Evolutionary conservation across 1,284 basidiomycete genomes (phyloP).

Genomic region (Phylloboletellus chloephorus): DNA sequence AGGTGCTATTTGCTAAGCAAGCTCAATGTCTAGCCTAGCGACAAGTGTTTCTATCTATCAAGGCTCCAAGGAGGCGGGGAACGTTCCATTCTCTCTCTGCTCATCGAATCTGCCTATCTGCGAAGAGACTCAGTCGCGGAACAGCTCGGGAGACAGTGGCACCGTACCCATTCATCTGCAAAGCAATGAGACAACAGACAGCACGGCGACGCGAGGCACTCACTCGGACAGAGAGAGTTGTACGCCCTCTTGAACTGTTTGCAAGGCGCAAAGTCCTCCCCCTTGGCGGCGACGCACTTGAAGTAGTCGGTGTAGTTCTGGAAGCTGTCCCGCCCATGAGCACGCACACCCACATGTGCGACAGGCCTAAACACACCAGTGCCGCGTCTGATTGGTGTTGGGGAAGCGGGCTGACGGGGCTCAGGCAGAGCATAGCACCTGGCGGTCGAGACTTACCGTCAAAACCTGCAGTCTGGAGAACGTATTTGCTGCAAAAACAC

Average conservation of each 20-base stretch:
- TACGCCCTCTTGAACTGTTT: slow-evolving; percentile 98
- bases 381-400: slow-evolving; percentile 91
- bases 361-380: slow-evolving; percentile 59
- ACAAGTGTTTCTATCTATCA: slow-evolving; percentile 33
- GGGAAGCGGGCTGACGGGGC: slow-evolving; percentile 76
- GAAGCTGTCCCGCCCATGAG: slow-evolving; percentile 49
- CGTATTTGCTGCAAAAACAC: slow-evolving; percentile 58
- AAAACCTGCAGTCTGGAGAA: slow-evolving; percentile 82
- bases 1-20: neutral
- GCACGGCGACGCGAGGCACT: slow-evolving; percentile 36
- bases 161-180: slow-evolving; percentile 78
- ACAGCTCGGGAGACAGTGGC: neutral
- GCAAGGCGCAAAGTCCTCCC: slow-evolving; percentile 96
- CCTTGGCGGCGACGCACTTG: slow-evolving; percentile 96
- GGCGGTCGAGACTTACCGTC: slow-evolving; percentile 53
- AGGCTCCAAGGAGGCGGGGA: slow-evolving; percentile 85
- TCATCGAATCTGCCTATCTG: slow-evolving; percentile 88
- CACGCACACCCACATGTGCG: neutral
- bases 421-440: slow-evolving; percentile 10
- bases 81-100: slow-evolving; percentile 86
- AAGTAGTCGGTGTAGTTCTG: slow-evolving; percentile 98
- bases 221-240: slow-evolving; percentile 96
- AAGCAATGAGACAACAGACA: slow-evolving; percentile 13
- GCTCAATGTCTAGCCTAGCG: slow-evolving; percentile 3
- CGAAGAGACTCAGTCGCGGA: slow-evolving; percentile 11